Evolutionary conservation across 2,329 filamentous ascomycete species (phyloP).

Genomic region (Chlorencoelia australis): DNA sequence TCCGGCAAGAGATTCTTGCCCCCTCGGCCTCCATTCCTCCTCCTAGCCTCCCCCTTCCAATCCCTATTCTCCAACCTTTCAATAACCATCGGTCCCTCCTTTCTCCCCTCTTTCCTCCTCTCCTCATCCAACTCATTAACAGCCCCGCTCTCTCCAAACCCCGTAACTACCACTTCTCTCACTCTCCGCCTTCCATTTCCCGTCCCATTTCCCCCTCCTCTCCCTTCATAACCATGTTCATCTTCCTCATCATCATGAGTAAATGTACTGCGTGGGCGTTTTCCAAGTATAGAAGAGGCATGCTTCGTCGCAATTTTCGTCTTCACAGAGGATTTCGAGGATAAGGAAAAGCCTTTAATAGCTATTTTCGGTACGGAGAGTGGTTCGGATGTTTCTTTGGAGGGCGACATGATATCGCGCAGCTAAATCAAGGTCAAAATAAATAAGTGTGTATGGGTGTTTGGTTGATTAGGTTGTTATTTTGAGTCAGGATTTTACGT

Average conservation of each 20-base stretch:
- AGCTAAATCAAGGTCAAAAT: too few relatives aligned
- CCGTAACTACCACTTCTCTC: constrained; percentile 41
- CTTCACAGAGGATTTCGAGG: constrained; percentile 23
- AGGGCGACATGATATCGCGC: constrained; percentile 24
- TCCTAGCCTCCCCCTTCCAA: constrained; percentile 46
- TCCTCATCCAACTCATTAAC: constrained; percentile 28
- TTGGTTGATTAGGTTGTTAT: too few relatives aligned
- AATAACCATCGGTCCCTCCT: constrained; percentile 43
- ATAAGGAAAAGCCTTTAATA: constrained; percentile 32
- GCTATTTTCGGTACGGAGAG: constrained; percentile 22
- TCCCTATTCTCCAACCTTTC: constrained; percentile 47
- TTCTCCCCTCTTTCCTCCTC: constrained; percentile 19
- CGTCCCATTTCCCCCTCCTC: constrained; percentile 31
- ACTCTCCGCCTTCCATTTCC: constrained; percentile 16
- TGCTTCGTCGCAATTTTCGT: constrained; percentile 20
- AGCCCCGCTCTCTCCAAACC: constrained; percentile 40
- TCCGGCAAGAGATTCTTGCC: constrained; percentile 47
- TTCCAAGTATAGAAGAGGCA: constrained; percentile 28
- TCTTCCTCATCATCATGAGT: constrained; percentile 54
- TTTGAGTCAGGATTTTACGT: too few relatives aligned
- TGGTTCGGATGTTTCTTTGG: constrained; percentile 14
- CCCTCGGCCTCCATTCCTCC: constrained; percentile 23
- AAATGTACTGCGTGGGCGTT: constrained; percentile 32
- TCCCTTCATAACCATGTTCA: constrained; percentile 38
- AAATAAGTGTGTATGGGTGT: too few relatives aligned